Evolutionary conservation across 192 early-diverging fungal species (phyloP).

Genomic region (Coemansia nantahalensis): DNA sequence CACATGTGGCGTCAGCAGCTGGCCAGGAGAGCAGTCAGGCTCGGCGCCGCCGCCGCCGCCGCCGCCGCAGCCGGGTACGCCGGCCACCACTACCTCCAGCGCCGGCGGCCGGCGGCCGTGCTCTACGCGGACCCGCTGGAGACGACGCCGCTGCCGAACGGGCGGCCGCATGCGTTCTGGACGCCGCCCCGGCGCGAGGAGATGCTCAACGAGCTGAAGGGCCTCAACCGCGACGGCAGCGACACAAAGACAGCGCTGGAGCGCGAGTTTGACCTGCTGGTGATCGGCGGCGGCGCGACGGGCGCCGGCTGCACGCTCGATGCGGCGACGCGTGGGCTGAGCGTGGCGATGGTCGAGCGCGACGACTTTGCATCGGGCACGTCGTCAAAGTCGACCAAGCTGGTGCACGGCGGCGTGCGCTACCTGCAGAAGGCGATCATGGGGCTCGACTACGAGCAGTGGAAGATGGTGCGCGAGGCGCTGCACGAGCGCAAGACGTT

Average conservation of each 20-base stretch:
- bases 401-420: conserved; percentile 96
- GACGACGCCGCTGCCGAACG: conserved; percentile 27
- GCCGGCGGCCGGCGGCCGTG: conserved; percentile 3
- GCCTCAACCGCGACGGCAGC: conserved; percentile 31
- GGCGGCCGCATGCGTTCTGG: conserved; percentile 69
- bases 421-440: conserved; percentile 96
- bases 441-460: conserved; percentile 94
- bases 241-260: conserved; percentile 40
- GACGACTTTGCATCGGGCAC: conserved; percentile 96
- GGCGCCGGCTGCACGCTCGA: conserved; percentile 90
- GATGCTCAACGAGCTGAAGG: conserved; percentile 68
- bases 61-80: conserved; percentile 14
- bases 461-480: conserved; percentile 92
- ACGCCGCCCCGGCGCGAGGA: conserved; percentile 68
- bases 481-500: conserved; percentile 94
- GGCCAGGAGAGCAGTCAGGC: conserved; percentile 19
- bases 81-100: conserved; percentile 22
- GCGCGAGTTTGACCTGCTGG: conserved; percentile 75
- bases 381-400: conserved; percentile 87
- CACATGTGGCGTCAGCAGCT: conserved; percentile 47
- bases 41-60: conserved; percentile 26
- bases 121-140: conserved; percentile 41
- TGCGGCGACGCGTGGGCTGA: conserved; percentile 88
- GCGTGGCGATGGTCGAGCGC: conserved; percentile 91
- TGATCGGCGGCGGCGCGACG: conserved; percentile 96